These are phyloP conservation scores for Talaromyces sp. DNA, from an alignment of 2,329 filamentous ascomycete genomes.

Conservation along the genomic window DNA sequence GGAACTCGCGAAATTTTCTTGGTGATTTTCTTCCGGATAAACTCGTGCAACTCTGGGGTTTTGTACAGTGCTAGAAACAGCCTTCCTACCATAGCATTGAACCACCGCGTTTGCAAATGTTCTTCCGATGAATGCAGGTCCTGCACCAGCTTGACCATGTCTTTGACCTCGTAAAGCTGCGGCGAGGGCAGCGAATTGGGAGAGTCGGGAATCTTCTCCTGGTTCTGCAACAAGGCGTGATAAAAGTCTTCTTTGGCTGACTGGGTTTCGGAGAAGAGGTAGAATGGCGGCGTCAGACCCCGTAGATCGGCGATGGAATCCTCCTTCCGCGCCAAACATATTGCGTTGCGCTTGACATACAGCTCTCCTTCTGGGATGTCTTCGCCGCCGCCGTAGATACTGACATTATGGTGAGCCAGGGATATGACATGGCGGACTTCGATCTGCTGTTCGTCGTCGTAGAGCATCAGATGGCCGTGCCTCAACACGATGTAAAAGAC, in stretches of 20 bases:
- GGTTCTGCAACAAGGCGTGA: constrained; percentile 79
- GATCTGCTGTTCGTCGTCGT: constrained; percentile 89
- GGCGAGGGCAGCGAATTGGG: constrained; percentile 59
- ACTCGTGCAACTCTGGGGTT: constrained; percentile 71
- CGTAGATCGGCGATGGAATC: constrained; percentile 48
- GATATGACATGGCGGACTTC: constrained; percentile 96
- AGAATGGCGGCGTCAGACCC: constrained; percentile 73
- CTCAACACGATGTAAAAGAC: constrained; percentile 89
- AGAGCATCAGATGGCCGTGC: constrained; percentile 94
- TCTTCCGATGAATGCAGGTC: constrained; percentile 87
- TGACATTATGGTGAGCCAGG: constrained; percentile 74
- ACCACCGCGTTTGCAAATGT: constrained; percentile 82
- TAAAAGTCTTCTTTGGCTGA: constrained; percentile 99
- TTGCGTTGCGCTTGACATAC: constrained; percentile 90
- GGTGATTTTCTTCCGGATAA: constrained; percentile 77
- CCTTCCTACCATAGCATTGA: constrained; percentile 85
- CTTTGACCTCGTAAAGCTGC: constrained; percentile 71
- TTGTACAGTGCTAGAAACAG: constrained; percentile 84
- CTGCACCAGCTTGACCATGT: constrained; percentile 86
- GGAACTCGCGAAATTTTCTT: constrained; percentile 96
- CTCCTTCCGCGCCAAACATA: constrained; percentile 66
- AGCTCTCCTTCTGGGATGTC: constrained; percentile 83
- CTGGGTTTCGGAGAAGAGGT: constrained; percentile 87
- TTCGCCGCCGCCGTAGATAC: constrained; percentile 74
- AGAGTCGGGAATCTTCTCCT: constrained; percentile 60